phyloP scores from a whole-genome alignment of 495 filamentous ascomycete genomes.

The Jackrogersella multiformis region DNA sequence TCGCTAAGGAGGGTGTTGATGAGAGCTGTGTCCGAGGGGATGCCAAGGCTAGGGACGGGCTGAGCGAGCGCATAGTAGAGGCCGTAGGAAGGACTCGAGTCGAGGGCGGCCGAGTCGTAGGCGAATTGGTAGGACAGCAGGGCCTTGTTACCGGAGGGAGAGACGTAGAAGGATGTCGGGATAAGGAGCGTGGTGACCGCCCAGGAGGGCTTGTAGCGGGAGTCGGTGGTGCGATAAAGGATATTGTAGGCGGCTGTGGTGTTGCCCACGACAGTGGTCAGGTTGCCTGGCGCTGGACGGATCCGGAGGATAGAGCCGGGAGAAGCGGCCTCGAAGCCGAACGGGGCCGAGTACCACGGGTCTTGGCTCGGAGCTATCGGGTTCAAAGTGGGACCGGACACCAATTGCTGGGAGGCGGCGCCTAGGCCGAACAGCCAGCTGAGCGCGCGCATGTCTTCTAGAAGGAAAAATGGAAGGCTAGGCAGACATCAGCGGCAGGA shows the following conservation, averaged over 20 bases:
- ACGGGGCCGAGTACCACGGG: slow-evolving; percentile 58
- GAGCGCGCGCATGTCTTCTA: slow-evolving; percentile 8
- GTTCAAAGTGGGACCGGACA: not conserved
- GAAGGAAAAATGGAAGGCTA: slow-evolving; percentile 5
- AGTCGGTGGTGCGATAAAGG: slow-evolving; percentile 62
- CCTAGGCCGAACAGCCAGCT: slow-evolving; percentile 7
- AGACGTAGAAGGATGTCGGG: slow-evolving; percentile 42
- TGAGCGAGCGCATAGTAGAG: slow-evolving; percentile 22
- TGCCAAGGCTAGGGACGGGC: not conserved
- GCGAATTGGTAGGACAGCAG: slow-evolving; percentile 59
- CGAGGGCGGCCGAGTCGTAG: slow-evolving; percentile 51
- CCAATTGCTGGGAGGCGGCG: not conserved
- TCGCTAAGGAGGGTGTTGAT: slow-evolving; percentile 46
- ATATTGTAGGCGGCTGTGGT: slow-evolving; percentile 55
- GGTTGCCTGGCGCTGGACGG: slow-evolving; percentile 55
- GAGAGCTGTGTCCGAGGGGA: not conserved
- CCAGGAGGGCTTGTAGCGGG: slow-evolving; percentile 53
- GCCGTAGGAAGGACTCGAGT: slow-evolving; percentile 46
- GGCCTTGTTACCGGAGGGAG: slow-evolving; percentile 30
- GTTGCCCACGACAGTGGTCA: slow-evolving; percentile 42
- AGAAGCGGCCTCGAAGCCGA: slow-evolving; percentile 46
- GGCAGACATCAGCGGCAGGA: not conserved
- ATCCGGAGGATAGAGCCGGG: slow-evolving; percentile 59
- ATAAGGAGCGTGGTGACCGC: slow-evolving; percentile 62
- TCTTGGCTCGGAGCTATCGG: slow-evolving; percentile 52